Percentiles rank a stretch among this genome's conserved stretches.
Evolutionary conservation across 805 yeast species (phyloP).

Genomic region (Kregervanrija delftensis): DNA sequence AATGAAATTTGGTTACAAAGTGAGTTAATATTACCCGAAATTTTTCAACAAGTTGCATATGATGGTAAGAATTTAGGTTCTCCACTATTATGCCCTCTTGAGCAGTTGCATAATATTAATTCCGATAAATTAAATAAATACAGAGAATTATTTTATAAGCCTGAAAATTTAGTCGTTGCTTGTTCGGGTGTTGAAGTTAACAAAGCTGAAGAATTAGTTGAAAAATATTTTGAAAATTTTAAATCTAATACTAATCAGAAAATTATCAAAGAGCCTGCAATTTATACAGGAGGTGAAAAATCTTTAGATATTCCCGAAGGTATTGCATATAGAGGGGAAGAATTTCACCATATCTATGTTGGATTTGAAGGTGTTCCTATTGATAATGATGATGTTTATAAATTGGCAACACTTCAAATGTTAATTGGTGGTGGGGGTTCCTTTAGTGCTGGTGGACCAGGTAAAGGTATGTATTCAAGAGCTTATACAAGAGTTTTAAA

Average conservation of each 20-base stretch:
- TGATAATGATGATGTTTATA: constrained; percentile 79
- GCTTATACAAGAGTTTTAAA: constrained; percentile 87
- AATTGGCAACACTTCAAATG: constrained; percentile 83
- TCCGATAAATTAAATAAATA: constrained; percentile 48
- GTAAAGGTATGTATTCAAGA: constrained; percentile 96
- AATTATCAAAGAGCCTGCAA: constrained; percentile 32
- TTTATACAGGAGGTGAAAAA: constrained; percentile 55
- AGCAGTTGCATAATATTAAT: constrained; percentile 49
- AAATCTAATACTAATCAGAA: constrained; percentile 18
- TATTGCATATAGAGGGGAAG: constrained; percentile 60
- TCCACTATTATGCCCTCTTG: constrained; percentile 78
- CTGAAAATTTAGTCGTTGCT: constrained; percentile 78
- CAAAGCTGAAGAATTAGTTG: constrained; percentile 57
- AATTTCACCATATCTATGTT: constrained; percentile 76
- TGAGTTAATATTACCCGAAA: constrained; percentile 80
- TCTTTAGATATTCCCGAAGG: constrained; percentile 47
- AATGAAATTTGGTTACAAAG: constrained; percentile 78
- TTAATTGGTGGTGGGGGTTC: constrained; percentile 96
- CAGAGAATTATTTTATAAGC: constrained; percentile 61
- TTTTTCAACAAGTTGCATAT: constrained; percentile 82
- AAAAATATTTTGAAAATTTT: constrained; percentile 61
- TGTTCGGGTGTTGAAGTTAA: constrained; percentile 79
- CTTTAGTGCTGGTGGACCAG: constrained; percentile 98
- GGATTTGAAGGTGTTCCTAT: constrained; percentile 87
- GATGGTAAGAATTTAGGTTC: constrained; percentile 68